phyloP scores from a whole-genome alignment of 1,139 yeast genomes.

The Sugiyamaella japonica region DNA sequence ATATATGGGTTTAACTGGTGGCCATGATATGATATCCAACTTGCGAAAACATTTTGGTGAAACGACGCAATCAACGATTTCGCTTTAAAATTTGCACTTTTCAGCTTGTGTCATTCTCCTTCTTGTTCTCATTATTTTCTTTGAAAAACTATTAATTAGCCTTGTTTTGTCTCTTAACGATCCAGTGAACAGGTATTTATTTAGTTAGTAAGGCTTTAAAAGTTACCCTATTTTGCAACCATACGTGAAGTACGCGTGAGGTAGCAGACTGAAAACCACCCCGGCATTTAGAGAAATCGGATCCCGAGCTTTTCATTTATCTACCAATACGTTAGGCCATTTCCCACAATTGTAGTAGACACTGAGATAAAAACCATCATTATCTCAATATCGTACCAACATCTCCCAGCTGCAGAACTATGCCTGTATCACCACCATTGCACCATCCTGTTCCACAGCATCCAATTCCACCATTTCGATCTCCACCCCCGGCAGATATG shows the following conservation, averaged over 20 bases:
- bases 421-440: slow-evolving; percentile 41
- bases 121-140: no score
- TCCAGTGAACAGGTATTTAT: not conserved
- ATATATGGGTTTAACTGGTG: no score
- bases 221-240: slow-evolving; percentile 3
- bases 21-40: no score
- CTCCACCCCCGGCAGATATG: slow-evolving; percentile 40
- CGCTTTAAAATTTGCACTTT: no score
- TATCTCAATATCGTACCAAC: not conserved
- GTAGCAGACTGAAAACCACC: not conserved
- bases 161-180: not conserved
- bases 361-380: not conserved
- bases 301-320: not conserved
- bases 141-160: no score
- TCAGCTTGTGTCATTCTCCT: no score
- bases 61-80: no score
- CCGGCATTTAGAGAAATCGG: not conserved
- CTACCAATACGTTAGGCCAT: not conserved
- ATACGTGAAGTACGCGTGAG: not conserved
- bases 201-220: not conserved
- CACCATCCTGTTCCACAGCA: slow-evolving; percentile 52
- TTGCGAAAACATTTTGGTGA: no score
- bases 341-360: not conserved
- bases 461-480: slow-evolving; percentile 44
- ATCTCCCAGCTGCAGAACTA: not conserved